Evolutionary conservation across 2,329 filamentous ascomycete species (phyloP), one percentile per base, ranked within the genome.

Genomic region (Botrytis hyacinthi): DNA sequence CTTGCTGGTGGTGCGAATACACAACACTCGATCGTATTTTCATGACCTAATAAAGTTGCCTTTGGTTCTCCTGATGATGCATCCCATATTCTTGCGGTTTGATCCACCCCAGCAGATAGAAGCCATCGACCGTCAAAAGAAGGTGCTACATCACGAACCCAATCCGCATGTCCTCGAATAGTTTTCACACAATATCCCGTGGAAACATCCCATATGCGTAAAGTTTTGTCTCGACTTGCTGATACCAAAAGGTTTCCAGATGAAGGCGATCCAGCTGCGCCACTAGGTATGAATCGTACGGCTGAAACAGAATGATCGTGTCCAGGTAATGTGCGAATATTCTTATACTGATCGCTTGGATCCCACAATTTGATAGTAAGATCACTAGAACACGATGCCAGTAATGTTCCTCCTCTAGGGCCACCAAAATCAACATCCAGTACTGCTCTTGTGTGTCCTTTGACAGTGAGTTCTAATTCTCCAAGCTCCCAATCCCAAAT

Each of bases 401-500:
- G 87, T 37, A 97, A 86, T 5, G 91, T 93, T 46, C 90, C 91
- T 60, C 93, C 92, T 80, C 92, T 87, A 1, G 94, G 94, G 0
- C 95, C 95, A 54, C 95, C 95, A 83, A 93, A 98, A 80, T 98
- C 95, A 51, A 97, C 89, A 80, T 97, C 94, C 42, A 96, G 84
- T 1, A 98, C 94, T 5, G 93, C 90, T 80, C 93, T 94, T 8
- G 94, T 98, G 80, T 98, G 95, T 1, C 94, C 94, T 81, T 98
- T 98, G 73, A 98, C 88, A 0, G 95, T 98, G 75, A 92, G 86
- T 82, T 98, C 95, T 6, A 97, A 86, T 82, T 98, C 95, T 66
- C 95, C 95, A 37, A 97, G 84, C 80, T 98, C 95, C 92, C 94
- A 98, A 80, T 98, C 95, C 95, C 95, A 98, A 72, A 98, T 95